phyloP scores from a whole-genome alignment of 371 early-diverging fungal species.

The Lichtheimia ramosa region DNA sequence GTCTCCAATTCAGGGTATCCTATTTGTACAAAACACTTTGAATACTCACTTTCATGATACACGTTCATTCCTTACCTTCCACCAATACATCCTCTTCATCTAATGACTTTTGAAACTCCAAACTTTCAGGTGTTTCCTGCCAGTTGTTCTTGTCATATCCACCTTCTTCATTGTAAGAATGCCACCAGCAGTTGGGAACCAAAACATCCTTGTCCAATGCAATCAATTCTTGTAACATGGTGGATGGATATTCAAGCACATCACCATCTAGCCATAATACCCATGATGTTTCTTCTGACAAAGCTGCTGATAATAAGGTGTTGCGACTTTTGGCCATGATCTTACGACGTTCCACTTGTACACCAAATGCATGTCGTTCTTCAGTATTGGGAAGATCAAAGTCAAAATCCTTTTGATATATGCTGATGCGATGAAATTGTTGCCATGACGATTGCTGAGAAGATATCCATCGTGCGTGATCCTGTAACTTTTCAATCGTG shows the following conservation, averaged over 20 bases:
- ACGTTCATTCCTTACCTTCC: constrained; percentile 21
- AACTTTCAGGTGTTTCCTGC: constrained; percentile 58
- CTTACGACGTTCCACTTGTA: constrained; percentile 57
- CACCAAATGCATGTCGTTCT: constrained; percentile 58
- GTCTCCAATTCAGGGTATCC: constrained; percentile 44
- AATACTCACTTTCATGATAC: neutral
- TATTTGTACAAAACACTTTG: constrained; percentile 9
- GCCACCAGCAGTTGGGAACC: constrained; percentile 57
- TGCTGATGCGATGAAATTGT: constrained; percentile 50
- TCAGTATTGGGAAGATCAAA: constrained; percentile 47
- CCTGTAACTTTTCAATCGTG: constrained; percentile 39
- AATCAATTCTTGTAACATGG: constrained; percentile 54
- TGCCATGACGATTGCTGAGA: constrained; percentile 20
- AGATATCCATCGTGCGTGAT: constrained; percentile 20
- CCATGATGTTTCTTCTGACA: constrained; percentile 62
- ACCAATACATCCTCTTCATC: constrained; percentile 27
- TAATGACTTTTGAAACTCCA: constrained; percentile 43
- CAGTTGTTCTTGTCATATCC: constrained; percentile 61
- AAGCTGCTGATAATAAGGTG: constrained; percentile 52
- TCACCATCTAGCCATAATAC: constrained; percentile 77
- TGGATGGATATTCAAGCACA: constrained; percentile 59
- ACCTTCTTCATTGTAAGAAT: constrained; percentile 42
- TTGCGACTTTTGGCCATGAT: constrained; percentile 69
- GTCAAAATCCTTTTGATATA: constrained; percentile 60
- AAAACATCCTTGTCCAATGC: constrained; percentile 58